Evolutionary conservation across 805 yeast genomes (phyloP).

Genomic region (Phaffomyces antillensis): DNA sequence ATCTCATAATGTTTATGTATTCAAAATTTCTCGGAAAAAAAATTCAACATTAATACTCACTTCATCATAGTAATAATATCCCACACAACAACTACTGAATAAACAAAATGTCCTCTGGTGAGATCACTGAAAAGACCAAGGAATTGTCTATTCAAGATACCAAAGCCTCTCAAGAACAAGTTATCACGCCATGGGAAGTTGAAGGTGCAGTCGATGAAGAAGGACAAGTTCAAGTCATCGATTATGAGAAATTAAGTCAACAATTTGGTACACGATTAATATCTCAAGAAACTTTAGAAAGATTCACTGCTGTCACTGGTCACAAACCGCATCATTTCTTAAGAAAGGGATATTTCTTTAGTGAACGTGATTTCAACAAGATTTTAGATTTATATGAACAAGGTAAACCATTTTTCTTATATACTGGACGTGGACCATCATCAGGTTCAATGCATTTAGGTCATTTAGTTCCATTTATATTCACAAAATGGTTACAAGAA

Average conservation of each 20-base stretch:
- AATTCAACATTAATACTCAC: too few relatives aligned
- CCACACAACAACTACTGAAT: neutral
- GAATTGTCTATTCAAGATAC: neutral
- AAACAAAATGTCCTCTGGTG: constrained; percentile 5
- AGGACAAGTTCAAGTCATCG: constrained; percentile 85
- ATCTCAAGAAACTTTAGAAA: constrained; percentile 57
- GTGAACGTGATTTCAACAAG: constrained; percentile 74
- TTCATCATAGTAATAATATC: neutral
- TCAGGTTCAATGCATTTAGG: constrained; percentile 94
- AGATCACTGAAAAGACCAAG: constrained; percentile 3
- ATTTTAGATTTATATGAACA: constrained; percentile 88
- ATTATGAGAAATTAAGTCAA: constrained; percentile 78
- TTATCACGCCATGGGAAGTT: constrained; percentile 95
- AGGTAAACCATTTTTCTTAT: constrained; percentile 90
- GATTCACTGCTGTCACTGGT: constrained; percentile 83
- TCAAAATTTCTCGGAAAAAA: too few relatives aligned
- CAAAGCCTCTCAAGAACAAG: constrained; percentile 11
- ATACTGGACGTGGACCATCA: constrained; percentile 97
- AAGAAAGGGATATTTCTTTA: constrained; percentile 86
- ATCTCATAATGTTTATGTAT: too few relatives aligned
- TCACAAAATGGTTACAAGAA: constrained; percentile 97
- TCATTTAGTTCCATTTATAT: constrained; percentile 90
- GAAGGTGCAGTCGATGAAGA: constrained; percentile 94
- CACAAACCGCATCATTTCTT: constrained; percentile 84
- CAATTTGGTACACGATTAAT: constrained; percentile 84